These are phyloP conservation scores for Aspergillus kassunensis DNA, from an alignment of 495 filamentous ascomycete species.

Conservation along the genomic window DNA sequence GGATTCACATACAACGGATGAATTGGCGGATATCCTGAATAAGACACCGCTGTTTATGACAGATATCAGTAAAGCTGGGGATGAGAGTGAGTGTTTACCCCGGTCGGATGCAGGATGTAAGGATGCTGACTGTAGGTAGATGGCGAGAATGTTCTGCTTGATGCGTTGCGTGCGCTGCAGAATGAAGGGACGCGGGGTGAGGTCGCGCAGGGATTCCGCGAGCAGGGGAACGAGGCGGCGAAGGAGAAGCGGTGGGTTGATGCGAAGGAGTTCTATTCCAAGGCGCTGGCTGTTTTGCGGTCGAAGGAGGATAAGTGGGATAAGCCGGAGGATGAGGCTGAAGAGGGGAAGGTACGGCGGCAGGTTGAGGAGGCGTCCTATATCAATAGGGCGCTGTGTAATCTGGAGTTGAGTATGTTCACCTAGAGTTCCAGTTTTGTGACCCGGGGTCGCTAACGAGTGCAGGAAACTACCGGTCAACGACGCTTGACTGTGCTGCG, in stretches of 20 bases:
- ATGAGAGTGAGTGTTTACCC: conserved; percentile 38
- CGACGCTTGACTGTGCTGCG: conserved; percentile 75
- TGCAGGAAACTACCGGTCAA: conserved; percentile 76
- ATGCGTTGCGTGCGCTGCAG: conserved; percentile 82
- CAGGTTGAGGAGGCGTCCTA: conserved; percentile 69
- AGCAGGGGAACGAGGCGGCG: conserved; percentile 87
- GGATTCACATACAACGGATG: conserved; percentile 60
- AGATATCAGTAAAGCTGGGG: conserved; percentile 66
- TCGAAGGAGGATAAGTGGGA: conserved; percentile 53
- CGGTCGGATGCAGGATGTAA: too few species aligned
- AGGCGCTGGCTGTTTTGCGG: conserved; percentile 66
- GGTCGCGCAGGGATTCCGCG: conserved; percentile 71
- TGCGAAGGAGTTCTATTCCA: conserved; percentile 87
- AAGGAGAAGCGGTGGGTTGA: conserved; percentile 69
- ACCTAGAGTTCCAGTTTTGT: neutral
- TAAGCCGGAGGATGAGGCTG: conserved; percentile 40
- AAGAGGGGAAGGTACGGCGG: conserved; percentile 55
- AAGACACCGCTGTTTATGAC: conserved; percentile 94
- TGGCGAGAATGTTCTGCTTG: conserved; percentile 68
- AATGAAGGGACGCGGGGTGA: conserved; percentile 89
- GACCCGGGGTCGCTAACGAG: neutral
- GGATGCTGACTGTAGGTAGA: conserved; percentile 26
- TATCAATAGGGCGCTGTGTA: conserved; percentile 82
- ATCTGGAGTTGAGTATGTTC: conserved; percentile 65
- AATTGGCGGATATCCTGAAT: conserved; percentile 71